Percentiles rank a stretch among this genome's conserved stretches.
These are phyloP conservation scores for Priceomyces haplophilus DNA, from an alignment of 805 yeast species.

Conservation along the genomic window DNA sequence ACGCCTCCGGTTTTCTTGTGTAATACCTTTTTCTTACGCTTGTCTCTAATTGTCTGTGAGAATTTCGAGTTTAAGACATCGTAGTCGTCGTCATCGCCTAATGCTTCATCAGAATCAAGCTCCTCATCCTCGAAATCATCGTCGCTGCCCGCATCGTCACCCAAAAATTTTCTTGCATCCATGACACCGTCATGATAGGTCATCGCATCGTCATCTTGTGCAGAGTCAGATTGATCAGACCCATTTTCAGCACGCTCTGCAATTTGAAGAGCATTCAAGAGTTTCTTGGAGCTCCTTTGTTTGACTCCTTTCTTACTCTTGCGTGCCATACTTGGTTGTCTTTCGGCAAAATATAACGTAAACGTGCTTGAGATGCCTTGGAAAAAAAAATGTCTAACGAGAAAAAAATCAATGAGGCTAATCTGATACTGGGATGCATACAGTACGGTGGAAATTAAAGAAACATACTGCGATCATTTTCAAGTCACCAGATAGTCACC, in stretches of 20 bases:
- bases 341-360: too few species aligned
- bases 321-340: slow-evolving; percentile 16
- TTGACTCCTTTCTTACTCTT: slow-evolving; percentile 19
- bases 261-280: slow-evolving; percentile 43
- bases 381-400: background rate
- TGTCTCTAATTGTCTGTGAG: slow-evolving; percentile 66
- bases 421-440: too few species aligned
- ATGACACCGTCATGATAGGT: slow-evolving; percentile 36
- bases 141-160: slow-evolving; percentile 21
- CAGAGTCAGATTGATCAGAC: slow-evolving; percentile 15
- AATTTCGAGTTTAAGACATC: slow-evolving; percentile 62
- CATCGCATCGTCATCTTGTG: slow-evolving; percentile 22
- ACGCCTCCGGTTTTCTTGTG: slow-evolving; percentile 29
- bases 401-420: too few species aligned
- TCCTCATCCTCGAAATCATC: slow-evolving; percentile 57
- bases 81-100: slow-evolving; percentile 76
- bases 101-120: slow-evolving; percentile 82
- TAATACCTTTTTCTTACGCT: slow-evolving; percentile 34
- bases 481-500: too few species aligned
- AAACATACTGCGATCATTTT: too few species aligned
- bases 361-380: slow-evolving; percentile 2
- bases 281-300: slow-evolving; percentile 34
- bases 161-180: slow-evolving; percentile 38
- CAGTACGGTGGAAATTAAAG: too few species aligned
- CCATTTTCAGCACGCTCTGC: slow-evolving; percentile 39